Percentiles rank a stretch among this genome's conserved stretches.
Conservation (phyloP, 164 flowering plant species). For the Houttuynia cordata region DNA sequence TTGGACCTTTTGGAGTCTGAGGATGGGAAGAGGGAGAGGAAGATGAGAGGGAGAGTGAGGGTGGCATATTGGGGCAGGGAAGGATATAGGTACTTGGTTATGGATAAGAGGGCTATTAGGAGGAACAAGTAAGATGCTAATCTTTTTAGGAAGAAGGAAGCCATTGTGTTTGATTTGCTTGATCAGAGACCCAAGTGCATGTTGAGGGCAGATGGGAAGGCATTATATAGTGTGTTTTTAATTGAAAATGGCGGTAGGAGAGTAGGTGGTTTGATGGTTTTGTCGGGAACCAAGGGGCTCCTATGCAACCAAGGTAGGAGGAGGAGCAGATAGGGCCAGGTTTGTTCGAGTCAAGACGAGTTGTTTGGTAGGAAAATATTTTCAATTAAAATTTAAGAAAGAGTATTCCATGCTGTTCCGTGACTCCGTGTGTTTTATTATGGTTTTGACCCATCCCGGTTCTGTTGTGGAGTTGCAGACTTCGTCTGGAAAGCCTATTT, state of each 20-base stretch:
- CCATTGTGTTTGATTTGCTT: background rate
- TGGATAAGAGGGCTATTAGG: conserved; percentile 1
- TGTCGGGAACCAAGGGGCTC: conserved; percentile 9
- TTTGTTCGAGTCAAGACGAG: no score
- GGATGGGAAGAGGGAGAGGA: conserved; percentile 10
- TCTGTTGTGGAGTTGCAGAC: no score
- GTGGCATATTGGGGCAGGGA: conserved; percentile 3
- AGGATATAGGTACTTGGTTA: conserved; percentile 1
- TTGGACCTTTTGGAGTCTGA: conserved; percentile 5
- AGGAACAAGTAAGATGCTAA: background rate
- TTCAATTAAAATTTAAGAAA: no score
- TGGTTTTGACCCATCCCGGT: no score
- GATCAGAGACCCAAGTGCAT: background rate
- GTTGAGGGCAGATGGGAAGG: background rate
- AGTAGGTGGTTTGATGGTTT: conserved; percentile 6
- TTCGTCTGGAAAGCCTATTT: no score
- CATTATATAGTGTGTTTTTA: background rate
- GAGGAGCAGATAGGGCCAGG: no score
- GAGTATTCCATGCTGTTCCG: no score
- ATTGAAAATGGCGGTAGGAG: background rate
- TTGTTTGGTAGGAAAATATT: no score
- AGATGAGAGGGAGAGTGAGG: conserved; percentile 1
- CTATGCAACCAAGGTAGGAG: conserved; percentile 2
- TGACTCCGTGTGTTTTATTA: no score
- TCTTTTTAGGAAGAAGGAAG: background rate